A percentile compares a stretch with the other conserved stretches of the same genome.
phyloP scores from a whole-genome alignment of 2,329 filamentous ascomycete genomes.

The Rugonectria rugulosa region DNA sequence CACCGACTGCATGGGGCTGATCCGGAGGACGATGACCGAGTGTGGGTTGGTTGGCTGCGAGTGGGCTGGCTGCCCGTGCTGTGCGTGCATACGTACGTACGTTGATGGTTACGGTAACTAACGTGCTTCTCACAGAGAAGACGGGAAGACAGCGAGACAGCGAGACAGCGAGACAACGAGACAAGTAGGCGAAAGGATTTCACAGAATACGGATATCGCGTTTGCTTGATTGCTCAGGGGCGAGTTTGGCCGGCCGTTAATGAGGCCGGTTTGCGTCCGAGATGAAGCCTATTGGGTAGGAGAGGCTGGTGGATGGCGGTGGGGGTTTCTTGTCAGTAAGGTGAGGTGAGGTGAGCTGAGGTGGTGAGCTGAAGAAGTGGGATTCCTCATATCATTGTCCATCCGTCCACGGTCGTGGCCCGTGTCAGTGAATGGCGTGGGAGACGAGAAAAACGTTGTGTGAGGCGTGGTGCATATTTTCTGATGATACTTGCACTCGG shows the following conservation, averaged over 20 bases:
- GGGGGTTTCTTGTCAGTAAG: neutral
- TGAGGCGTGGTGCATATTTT: conserved; percentile 1
- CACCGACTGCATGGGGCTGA: conserved; percentile 9
- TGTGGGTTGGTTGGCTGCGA: conserved; percentile 1
- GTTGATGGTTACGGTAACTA: neutral
- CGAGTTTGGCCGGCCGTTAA: neutral
- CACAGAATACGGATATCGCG: neutral
- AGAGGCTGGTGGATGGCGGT: neutral
- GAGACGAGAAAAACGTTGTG: neutral
- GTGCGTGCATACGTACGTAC: neutral
- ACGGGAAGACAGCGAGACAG: neutral
- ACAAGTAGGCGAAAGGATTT: neutral
- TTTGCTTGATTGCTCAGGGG: neutral
- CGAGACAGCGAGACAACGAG: neutral
- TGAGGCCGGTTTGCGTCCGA: neutral
- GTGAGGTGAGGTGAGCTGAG: neutral
- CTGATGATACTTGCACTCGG: too few relatives aligned
- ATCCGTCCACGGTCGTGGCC: neutral
- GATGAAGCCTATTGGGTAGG: conserved; percentile 9
- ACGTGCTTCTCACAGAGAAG: conserved; percentile 1
- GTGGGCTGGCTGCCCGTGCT: too few relatives aligned
- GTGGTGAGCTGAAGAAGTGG: neutral
- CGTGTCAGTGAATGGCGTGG: neutral
- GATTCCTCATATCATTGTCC: neutral
- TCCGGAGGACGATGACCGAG: conserved; percentile 1